phyloP scores from a whole-genome alignment of 768 basidiomycete species.

The Tricholoma furcatifolium region DNA sequence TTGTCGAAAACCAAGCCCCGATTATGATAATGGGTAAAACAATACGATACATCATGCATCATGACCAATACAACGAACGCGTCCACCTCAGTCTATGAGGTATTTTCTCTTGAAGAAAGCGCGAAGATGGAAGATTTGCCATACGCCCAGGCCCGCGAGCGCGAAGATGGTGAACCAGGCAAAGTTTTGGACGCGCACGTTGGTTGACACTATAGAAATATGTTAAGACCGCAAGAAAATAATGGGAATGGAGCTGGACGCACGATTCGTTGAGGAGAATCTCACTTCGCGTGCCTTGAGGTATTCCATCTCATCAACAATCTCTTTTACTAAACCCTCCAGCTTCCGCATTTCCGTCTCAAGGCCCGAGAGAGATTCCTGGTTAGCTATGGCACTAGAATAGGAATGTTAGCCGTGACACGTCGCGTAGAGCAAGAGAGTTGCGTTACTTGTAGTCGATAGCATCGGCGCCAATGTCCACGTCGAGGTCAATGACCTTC shows the following conservation, averaged over 20 bases:
- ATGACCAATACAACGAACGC: neutral
- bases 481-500: slow-evolving; percentile 86
- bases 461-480: slow-evolving; percentile 98
- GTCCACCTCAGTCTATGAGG: slow-evolving; percentile 67
- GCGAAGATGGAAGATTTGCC: slow-evolving; percentile 94
- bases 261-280: slow-evolving; percentile 88
- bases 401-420: slow-evolving; percentile 3
- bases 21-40: slow-evolving; percentile 1
- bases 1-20: slow-evolving; percentile 2
- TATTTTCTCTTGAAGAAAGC: slow-evolving; percentile 97
- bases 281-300: slow-evolving; percentile 86
- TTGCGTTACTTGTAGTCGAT: slow-evolving; percentile 91
- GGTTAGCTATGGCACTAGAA: slow-evolving; percentile 92
- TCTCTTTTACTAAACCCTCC: slow-evolving; percentile 92
- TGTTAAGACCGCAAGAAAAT: neutral
- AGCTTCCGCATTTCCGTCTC: slow-evolving; percentile 99
- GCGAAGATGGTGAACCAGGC: slow-evolving; percentile 84
- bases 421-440: neutral
- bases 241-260: slow-evolving; percentile 26
- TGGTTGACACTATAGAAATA: slow-evolving; percentile 74
- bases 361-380: slow-evolving; percentile 91
- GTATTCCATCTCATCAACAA: slow-evolving; percentile 91
- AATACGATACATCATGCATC: slow-evolving; percentile 1
- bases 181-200: slow-evolving; percentile 88
- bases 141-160: slow-evolving; percentile 77